Base-by-base conservation (phyloP, 495 filamentous ascomycete genomes). In the Penicillium subrubescens region DNA sequence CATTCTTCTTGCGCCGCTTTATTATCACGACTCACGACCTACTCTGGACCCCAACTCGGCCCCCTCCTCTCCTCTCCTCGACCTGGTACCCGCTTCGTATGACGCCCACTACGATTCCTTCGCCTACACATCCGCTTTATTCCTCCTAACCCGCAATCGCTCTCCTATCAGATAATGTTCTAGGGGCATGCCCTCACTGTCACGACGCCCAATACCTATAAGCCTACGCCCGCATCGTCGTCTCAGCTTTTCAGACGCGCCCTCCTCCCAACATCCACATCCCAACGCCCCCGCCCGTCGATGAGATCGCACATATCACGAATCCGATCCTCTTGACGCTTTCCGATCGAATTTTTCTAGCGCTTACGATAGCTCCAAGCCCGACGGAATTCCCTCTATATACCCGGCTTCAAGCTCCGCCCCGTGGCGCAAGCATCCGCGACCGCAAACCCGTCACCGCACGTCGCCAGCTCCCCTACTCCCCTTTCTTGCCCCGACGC, bases 391-490 rank as follows among this genome's bases (percentile, higher is more conserved):
- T 37, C 17, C 31, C 51, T 29, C 51, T 37, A 37, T 50, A 19
- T 65, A 58, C 41, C 62, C 57, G 64, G 61, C 60, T 60, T 57
- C 44, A 55, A 65, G 60, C 64, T 73, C 65, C 55, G 57, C 60
- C 62, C 27, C 12, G 63, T 64, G 61, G 60, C 59, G 62, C 64
- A 31, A 57, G 58, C 65, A 62, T 63, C 56, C 62, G 53, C 58
- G 59, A 66, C 59, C 67, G 31, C 61, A 34, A 50, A 50, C 37
- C 57, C 44, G 50, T 67, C 57, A 59, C 58, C 62, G 25, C 58
- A 63, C 67, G 17, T 61, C 54, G 54, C 56, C 64, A 48, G 46
- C 58, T 63, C 27, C 61, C 41, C 35, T 59, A 17, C 59, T 37
- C 54, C 23, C 60, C 35, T 27, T 25, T 31, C 35, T 59, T 23